These are phyloP conservation scores for Populus trichocarpa DNA, from an alignment of 441 rosid species.

Conservation along the genomic window DNA sequence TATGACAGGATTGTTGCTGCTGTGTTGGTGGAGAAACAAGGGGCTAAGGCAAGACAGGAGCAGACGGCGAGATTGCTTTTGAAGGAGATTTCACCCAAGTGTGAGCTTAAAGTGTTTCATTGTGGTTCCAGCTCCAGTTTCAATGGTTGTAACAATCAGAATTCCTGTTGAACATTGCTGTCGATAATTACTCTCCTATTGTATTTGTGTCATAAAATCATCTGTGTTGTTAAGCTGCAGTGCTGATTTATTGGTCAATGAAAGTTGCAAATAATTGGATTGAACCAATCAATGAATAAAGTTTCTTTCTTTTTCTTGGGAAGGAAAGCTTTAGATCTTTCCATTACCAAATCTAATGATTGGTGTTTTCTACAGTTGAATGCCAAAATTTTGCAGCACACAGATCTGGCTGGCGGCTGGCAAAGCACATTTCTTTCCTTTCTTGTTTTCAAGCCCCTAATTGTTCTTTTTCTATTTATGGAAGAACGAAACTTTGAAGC, in stretches of 20 bases:
- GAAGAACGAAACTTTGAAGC: too few relatives aligned
- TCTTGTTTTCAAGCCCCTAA: too few relatives aligned
- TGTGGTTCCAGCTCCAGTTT: slow-evolving; percentile 19
- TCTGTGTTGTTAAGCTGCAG: not conserved
- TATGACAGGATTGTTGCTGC: slow-evolving; percentile 69
- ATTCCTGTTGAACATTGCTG: not conserved
- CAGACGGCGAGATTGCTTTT: slow-evolving; percentile 44
- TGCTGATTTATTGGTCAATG: not conserved
- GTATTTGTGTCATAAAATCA: not conserved
- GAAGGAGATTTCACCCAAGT: slow-evolving; percentile 46
- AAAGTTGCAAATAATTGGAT: not conserved
- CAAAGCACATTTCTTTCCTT: too few relatives aligned
- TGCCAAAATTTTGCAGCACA: too few relatives aligned
- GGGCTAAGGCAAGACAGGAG: slow-evolving; percentile 45
- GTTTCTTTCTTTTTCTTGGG: not conserved
- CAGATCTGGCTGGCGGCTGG: too few relatives aligned
- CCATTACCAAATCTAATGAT: not conserved
- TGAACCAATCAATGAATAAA: not conserved
- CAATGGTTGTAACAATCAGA: not conserved
- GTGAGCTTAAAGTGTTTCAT: slow-evolving; percentile 46
- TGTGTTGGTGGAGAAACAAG: slow-evolving; percentile 57
- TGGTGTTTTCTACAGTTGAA: not conserved
- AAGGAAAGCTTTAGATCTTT: not conserved
- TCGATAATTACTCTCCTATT: not conserved
- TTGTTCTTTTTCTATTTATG: too few relatives aligned